A percentile compares a stretch with the other conserved stretches of the same genome.
Evolutionary conservation across 1,284 basidiomycete species (phyloP).

Genomic region (Rhizopogon parksii): DNA sequence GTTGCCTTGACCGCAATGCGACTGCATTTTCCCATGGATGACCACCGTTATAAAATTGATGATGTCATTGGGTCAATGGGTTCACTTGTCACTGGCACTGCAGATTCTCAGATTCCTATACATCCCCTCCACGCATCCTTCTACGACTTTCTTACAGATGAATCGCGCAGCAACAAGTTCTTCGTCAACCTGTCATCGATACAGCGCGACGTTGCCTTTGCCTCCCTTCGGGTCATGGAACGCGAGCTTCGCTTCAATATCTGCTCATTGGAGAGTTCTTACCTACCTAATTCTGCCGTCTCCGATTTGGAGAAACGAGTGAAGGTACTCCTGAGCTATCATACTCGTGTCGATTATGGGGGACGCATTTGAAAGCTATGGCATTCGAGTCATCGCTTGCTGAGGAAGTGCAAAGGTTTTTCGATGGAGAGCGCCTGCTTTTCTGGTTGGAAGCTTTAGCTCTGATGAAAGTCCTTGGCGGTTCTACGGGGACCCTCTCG

Average conservation of each 20-base stretch:
- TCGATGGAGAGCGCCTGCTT: constrained; percentile 13
- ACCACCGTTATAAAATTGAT: constrained; percentile 1
- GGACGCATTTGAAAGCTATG: constrained; percentile 15
- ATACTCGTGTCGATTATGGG: constrained; percentile 24
- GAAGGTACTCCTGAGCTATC: constrained; percentile 11
- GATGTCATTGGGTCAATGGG: not conserved
- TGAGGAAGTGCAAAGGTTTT: constrained; percentile 10
- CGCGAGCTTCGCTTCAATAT: constrained; percentile 27
- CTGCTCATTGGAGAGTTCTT: constrained; percentile 23
- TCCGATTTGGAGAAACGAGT: constrained; percentile 9
- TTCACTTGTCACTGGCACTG: constrained; percentile 4
- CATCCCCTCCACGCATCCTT: constrained; percentile 11
- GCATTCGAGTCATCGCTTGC: constrained; percentile 1
- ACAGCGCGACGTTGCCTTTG: constrained; percentile 11
- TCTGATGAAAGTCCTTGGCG: not conserved
- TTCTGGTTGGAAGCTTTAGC: constrained; percentile 22
- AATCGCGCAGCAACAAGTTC: constrained; percentile 5
- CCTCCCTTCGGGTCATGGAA: constrained; percentile 18
- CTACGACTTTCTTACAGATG: constrained; percentile 10
- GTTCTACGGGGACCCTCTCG: not conserved
- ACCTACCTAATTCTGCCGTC: constrained; percentile 18
- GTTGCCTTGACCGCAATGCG: constrained; percentile 3
- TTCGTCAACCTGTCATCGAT: constrained; percentile 4
- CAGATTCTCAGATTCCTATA: not conserved
- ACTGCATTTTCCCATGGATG: not conserved